Conservation (phyloP, 306 rosid species). For the Vachellia pachyceras region DNA sequence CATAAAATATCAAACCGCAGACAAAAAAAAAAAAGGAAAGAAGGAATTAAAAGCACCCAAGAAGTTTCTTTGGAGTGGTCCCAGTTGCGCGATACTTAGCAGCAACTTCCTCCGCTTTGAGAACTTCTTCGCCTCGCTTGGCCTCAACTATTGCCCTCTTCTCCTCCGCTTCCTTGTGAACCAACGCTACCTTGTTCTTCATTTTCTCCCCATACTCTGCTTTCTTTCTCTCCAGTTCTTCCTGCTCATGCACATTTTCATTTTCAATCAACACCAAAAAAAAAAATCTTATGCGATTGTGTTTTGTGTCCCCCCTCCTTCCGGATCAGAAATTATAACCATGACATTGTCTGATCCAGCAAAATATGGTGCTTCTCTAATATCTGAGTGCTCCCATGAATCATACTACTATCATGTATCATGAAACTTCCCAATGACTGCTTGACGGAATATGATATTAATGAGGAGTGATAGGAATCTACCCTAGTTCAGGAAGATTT, state of each 20-base stretch:
- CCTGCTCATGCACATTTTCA: constrained; percentile 52
- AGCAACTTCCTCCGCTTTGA: constrained; percentile 79
- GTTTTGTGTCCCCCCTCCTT: no score
- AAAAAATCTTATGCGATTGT: no score
- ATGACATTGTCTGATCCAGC: no score
- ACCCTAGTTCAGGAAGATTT: background rate
- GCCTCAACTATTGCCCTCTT: constrained; percentile 81
- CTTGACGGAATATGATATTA: background rate
- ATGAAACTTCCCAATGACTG: no score
- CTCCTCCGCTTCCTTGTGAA: constrained; percentile 94
- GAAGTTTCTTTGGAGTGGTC: constrained; percentile 65
- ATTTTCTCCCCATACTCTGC: constrained; percentile 80
- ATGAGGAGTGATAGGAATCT: background rate
- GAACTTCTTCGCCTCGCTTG: constrained; percentile 67
- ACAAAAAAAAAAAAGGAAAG: background rate
- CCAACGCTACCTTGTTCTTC: constrained; percentile 66
- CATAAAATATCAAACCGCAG: constrained; percentile 5
- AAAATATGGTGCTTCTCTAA: no score
- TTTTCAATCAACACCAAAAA: constrained; percentile 13
- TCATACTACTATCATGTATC: no score
- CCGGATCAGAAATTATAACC: no score
- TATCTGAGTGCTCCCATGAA: no score
- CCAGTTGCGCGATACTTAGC: constrained; percentile 92
- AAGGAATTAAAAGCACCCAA: constrained; percentile 74
- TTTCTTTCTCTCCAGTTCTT: constrained; percentile 84